phyloP scores from a whole-genome alignment of 2,329 filamentous ascomycete genomes.

The Tolypocladium album region DNA sequence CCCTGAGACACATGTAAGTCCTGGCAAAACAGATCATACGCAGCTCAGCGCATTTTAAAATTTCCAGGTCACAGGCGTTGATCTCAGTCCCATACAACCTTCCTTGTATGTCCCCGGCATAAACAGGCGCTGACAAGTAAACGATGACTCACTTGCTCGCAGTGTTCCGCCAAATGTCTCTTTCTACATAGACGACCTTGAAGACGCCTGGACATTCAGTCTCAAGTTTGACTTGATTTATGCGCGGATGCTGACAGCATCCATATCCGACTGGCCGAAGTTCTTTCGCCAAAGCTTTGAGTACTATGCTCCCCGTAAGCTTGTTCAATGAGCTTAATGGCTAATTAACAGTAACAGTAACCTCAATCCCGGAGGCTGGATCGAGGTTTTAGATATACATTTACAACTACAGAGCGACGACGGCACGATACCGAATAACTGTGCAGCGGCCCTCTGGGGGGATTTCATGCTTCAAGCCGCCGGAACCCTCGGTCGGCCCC shows the following conservation, averaged over 20 bases:
- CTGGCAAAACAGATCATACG: rapidly evolving
- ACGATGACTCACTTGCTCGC: not conserved
- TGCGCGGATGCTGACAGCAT: conserved; percentile 25
- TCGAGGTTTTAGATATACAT: conserved; percentile 31
- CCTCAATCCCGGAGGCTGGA: conserved; percentile 31
- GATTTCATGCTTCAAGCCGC: conserved; percentile 18
- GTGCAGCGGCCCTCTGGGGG: conserved; percentile 15
- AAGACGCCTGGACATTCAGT: conserved; percentile 27
- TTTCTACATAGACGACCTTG: conserved; percentile 34
- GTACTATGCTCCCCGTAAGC: not conserved
- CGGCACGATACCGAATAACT: conserved; percentile 19
- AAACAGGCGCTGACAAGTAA: too few species aligned
- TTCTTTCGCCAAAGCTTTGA: conserved; percentile 26
- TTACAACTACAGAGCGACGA: conserved; percentile 30
- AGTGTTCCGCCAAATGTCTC: conserved; percentile 37
- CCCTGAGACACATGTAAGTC: conserved; percentile 15
- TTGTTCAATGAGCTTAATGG: not conserved
- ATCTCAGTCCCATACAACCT: conserved; percentile 32
- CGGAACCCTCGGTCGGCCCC: conserved; percentile 16
- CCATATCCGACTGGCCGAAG: conserved; percentile 22
- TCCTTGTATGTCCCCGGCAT: conserved; percentile 13
- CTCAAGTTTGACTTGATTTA: conserved; percentile 31
- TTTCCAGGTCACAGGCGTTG: conserved; percentile 23
- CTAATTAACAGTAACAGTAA: conserved; percentile 2
- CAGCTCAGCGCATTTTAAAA: not conserved